A percentile compares a stretch with the other conserved stretches of the same genome.
Conservation (phyloP, 2,329 filamentous ascomycete genomes). For the Ophiocordyceps robertsii region DNA sequence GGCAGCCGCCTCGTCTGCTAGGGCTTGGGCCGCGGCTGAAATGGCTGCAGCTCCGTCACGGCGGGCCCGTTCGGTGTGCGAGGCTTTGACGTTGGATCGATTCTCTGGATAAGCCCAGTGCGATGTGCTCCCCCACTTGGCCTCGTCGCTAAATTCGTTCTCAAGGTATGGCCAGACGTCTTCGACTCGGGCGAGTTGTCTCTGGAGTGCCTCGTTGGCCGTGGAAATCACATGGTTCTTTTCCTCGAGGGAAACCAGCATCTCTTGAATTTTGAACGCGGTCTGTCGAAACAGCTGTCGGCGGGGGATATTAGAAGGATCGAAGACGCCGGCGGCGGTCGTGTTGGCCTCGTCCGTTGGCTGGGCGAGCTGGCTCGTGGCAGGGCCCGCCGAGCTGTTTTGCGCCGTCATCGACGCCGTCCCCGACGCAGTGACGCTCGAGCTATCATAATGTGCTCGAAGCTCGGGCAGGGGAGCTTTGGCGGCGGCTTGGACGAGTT, state of each 20-base stretch:
- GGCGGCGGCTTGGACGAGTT: constrained; percentile 55
- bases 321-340: constrained; percentile 30
- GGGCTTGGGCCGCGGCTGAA: constrained; percentile 60
- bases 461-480: constrained; percentile 33
- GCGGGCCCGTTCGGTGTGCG: constrained; percentile 58
- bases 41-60: constrained; percentile 68
- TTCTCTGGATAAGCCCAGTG: constrained; percentile 96
- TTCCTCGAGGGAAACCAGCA: constrained; percentile 86
- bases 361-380: constrained; percentile 20
- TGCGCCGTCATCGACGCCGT: constrained; percentile 36
- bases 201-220: constrained; percentile 77
- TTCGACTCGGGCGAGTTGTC: constrained; percentile 73
- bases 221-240: constrained; percentile 95
- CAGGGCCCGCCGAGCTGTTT: constrained; percentile 30
- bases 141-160: constrained; percentile 84
- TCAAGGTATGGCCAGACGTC: constrained; percentile 79
- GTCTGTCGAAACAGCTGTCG: constrained; percentile 68
- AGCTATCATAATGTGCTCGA: constrained; percentile 29
- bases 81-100: constrained; percentile 45
- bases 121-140: constrained; percentile 76
- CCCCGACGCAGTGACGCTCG: constrained; percentile 24
- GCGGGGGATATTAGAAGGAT: constrained; percentile 46
- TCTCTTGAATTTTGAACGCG: constrained; percentile 64
- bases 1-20: constrained; percentile 72
- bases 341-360: constrained; percentile 29